Evolutionary conservation across 2,329 filamentous ascomycete species (phyloP).

Genomic region (Alternaria rosae): DNA sequence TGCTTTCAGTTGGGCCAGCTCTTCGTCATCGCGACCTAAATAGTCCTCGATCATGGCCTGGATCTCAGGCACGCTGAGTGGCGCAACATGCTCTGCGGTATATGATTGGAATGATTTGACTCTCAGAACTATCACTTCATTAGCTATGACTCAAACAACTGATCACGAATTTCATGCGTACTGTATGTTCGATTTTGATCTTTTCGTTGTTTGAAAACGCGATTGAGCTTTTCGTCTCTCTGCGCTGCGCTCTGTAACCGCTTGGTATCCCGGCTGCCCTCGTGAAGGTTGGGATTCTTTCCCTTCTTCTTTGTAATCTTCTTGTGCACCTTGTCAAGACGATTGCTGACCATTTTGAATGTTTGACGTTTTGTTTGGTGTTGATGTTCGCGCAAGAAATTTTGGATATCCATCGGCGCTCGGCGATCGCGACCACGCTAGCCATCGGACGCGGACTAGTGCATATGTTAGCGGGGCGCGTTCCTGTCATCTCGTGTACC

Average conservation of each 20-base stretch:
- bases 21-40: constrained; percentile 72
- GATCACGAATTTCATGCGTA: constrained; percentile 52
- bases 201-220: constrained; percentile 71
- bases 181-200: constrained; percentile 78
- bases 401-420: constrained; percentile 32
- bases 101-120: constrained; percentile 76
- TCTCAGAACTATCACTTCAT: constrained; percentile 63
- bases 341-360: constrained; percentile 56
- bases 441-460: constrained; percentile 3
- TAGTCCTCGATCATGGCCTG: constrained; percentile 59
- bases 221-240: constrained; percentile 82
- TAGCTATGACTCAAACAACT: not conserved
- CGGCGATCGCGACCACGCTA: constrained; percentile 25
- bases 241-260: constrained; percentile 79
- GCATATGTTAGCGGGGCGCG: constrained; percentile 29
- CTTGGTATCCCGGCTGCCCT: constrained; percentile 86
- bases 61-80: constrained; percentile 61
- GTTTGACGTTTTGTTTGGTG: constrained; percentile 12
- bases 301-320: constrained; percentile 87
- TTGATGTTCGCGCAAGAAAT: constrained; percentile 25
- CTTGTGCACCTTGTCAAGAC: constrained; percentile 84
- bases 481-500: constrained; percentile 22
- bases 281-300: constrained; percentile 77
- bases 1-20: constrained; percentile 70
- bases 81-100: constrained; percentile 60